A percentile compares a stretch with the other conserved stretches of the same genome.
Evolutionary conservation across 164 flowering plant genomes (phyloP).

Genomic region (Vitis rupestris): DNA sequence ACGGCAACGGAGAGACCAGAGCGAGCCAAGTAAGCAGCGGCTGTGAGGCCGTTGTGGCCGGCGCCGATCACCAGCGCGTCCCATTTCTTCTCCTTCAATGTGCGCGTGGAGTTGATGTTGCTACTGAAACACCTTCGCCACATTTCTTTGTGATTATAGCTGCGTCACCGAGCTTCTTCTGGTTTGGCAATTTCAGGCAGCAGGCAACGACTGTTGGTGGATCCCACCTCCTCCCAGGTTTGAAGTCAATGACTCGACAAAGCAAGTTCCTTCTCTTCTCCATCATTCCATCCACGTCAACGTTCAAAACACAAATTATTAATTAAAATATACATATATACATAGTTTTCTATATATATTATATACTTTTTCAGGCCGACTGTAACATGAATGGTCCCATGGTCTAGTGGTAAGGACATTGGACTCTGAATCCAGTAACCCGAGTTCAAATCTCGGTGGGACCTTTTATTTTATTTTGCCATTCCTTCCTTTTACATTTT

Average conservation of each 20-base stretch:
- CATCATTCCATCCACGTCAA: no score
- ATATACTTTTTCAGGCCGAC: no score
- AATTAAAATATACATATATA: no score
- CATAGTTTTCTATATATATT: no score
- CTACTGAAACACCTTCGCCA: slow-evolving; percentile 31
- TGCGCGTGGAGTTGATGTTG: slow-evolving; percentile 11
- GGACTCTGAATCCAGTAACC: slow-evolving; percentile 99
- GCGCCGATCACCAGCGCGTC: slow-evolving; percentile 87
- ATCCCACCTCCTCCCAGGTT: no score
- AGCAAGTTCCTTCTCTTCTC: no score
- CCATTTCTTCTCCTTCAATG: slow-evolving; percentile 55
- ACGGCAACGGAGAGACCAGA: slow-evolving; percentile 92
- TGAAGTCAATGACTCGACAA: no score
- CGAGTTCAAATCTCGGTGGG: slow-evolving; percentile 96
- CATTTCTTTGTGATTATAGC: slow-evolving; percentile 17
- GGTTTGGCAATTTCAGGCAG: no score
- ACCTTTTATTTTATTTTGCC: slow-evolving; percentile 32
- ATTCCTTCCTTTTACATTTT: no score
- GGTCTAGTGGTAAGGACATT: slow-evolving; percentile 99
- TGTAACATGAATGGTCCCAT: slow-evolving; percentile 42
- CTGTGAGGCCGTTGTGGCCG: slow-evolving; percentile 94
- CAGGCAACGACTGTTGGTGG: no score
- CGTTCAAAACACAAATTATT: no score
- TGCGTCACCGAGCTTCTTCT: no score
- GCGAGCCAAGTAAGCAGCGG: slow-evolving; percentile 93